phyloP scores from a whole-genome alignment of 331 rosid species.

The Erythrophleum ivorense region DNA sequence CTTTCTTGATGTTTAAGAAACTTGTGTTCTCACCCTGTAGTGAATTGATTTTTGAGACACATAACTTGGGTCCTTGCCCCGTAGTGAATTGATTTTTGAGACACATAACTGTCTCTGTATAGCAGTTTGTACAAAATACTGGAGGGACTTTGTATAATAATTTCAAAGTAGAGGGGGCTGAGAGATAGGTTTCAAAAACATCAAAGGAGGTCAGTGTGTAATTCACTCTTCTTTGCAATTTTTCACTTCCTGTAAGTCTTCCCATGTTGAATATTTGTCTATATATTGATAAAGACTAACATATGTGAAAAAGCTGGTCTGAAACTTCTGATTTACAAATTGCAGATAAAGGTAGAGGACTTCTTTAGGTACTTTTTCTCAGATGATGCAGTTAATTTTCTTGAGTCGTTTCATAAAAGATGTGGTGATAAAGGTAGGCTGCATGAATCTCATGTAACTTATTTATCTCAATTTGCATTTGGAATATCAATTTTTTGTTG shows the following conservation, averaged over 20 bases:
- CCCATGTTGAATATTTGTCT: conserved; percentile 2
- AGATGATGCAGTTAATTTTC: conserved; percentile 66
- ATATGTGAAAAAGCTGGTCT: conserved; percentile 25
- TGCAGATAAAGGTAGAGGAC: conserved; percentile 91
- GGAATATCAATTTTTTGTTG: conserved; percentile 16
- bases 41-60: conserved; percentile 8
- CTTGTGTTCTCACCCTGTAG: too few relatives aligned
- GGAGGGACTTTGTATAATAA: background rate
- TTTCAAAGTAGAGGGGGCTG: background rate
- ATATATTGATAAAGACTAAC: conserved; percentile 28
- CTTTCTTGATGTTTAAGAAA: background rate
- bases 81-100: background rate
- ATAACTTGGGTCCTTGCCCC: background rate
- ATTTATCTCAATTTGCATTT: conserved; percentile 1
- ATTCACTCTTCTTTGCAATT: background rate
- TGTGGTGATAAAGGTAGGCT: conserved; percentile 93
- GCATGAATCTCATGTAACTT: conserved; percentile 28
- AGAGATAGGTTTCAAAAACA: background rate
- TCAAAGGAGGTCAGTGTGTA: background rate
- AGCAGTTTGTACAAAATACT: background rate
- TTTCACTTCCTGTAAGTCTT: conserved; percentile 21
- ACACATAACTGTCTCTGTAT: background rate
- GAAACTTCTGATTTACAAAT: conserved; percentile 41
- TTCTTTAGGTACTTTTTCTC: conserved; percentile 81
- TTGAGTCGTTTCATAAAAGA: conserved; percentile 65